Evolutionary conservation across 2,329 filamentous ascomycete species (phyloP).

Genomic region (Ophiostoma novo-ulmi): DNA sequence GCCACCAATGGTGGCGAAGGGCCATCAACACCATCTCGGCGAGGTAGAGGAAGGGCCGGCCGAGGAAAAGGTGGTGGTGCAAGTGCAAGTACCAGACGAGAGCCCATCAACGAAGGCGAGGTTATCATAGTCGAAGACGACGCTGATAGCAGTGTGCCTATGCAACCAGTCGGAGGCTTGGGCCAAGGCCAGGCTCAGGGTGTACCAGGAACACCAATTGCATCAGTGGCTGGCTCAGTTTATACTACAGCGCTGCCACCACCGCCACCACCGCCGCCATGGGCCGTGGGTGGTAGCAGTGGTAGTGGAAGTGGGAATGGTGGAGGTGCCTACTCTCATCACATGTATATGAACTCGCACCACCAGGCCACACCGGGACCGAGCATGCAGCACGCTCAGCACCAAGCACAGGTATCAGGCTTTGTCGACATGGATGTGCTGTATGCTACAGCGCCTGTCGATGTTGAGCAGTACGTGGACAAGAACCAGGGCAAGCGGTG

Average conservation of each 20-base stretch:
- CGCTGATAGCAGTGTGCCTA: neutral
- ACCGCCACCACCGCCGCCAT: neutral
- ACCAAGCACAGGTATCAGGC: neutral
- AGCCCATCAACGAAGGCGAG: neutral
- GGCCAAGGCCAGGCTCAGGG: no score
- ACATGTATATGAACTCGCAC: neutral
- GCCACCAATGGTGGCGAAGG: constrained; percentile 13
- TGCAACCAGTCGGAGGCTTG: neutral
- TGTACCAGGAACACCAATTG: neutral
- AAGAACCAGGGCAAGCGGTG: constrained; percentile 31
- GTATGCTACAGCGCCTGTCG: constrained; percentile 20
- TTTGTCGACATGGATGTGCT: constrained; percentile 9
- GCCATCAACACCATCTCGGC: neutral
- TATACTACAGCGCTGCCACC: neutral
- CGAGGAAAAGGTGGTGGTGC: neutral
- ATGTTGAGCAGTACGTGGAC: constrained; percentile 28
- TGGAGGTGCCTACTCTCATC: neutral
- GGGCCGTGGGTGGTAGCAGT: neutral
- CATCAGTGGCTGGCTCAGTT: neutral
- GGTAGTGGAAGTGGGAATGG: neutral
- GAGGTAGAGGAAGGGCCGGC: neutral
- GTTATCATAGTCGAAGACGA: constrained; percentile 11
- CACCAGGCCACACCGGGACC: neutral
- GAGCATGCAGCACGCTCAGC: neutral
- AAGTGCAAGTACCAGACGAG: neutral